Conservation (phyloP, 441 rosid genomes). For the Adansonia rubrostipa region DNA sequence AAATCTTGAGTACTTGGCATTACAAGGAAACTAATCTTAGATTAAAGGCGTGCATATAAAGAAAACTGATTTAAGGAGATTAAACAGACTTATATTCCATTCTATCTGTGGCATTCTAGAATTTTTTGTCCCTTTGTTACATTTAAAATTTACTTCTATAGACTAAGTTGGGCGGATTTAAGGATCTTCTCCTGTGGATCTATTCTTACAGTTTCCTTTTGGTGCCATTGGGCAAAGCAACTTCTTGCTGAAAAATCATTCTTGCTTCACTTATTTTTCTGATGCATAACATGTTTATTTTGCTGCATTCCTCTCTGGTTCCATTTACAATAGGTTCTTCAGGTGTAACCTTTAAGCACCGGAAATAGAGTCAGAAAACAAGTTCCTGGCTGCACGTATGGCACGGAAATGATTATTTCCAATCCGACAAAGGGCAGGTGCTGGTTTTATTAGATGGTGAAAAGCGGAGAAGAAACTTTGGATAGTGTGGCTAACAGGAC, state of each 20-base stretch:
- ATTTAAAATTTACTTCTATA: neutral
- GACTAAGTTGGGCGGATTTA: neutral
- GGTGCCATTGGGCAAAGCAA: neutral
- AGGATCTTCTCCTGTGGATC: neutral
- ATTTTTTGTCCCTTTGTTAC: neutral
- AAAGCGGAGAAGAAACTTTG: constrained; percentile 14
- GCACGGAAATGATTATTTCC: constrained; percentile 5
- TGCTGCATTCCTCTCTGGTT: constrained; percentile 10
- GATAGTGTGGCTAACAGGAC: constrained; percentile 13
- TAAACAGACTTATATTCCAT: constrained; percentile 1
- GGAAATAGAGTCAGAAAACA: neutral
- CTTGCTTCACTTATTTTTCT: constrained; percentile 6
- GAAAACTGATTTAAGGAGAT: neutral
- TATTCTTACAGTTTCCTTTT: neutral
- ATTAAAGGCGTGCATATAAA: neutral
- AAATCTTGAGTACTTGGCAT: constrained; percentile 1
- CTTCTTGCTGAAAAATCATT: neutral
- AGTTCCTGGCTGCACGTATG: neutral
- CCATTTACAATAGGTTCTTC: neutral
- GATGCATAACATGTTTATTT: constrained; percentile 11
- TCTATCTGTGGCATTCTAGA: neutral
- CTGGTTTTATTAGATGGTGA: constrained; percentile 4
- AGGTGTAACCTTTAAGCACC: neutral
- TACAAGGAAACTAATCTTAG: neutral
- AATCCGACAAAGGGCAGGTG: neutral